A percentile compares a stretch with the other conserved stretches of the same genome.
These are phyloP conservation scores for Astrephomene gubernaculifera DNA, from an alignment of 139 green algal species.

Conservation along the genomic window DNA sequence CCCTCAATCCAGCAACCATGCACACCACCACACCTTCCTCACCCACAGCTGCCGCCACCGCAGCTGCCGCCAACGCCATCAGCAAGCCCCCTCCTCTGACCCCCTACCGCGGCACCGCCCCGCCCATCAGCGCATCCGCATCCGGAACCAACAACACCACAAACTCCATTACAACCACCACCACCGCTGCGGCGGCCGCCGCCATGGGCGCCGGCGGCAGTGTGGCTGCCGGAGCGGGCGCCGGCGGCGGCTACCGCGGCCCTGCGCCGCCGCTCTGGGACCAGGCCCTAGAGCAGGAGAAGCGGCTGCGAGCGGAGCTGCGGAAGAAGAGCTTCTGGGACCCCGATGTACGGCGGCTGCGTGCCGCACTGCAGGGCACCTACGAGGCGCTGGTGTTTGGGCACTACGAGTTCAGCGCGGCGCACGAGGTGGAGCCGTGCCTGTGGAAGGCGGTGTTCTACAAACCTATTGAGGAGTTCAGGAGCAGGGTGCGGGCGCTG, in stretches of 20 bases:
- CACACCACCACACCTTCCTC: too few species aligned
- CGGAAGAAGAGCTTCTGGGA: conserved; percentile 71
- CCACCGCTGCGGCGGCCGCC: background rate
- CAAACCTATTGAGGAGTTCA: conserved; percentile 83
- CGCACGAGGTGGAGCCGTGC: conserved; percentile 62
- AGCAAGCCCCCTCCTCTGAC: conserved; percentile 18
- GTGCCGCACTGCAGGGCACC: conserved; percentile 56
- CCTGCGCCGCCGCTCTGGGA: conserved; percentile 47
- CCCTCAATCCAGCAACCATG: too few species aligned
- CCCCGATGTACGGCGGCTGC: conserved; percentile 59
- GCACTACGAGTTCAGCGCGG: conserved; percentile 60
- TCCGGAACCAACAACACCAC: background rate
- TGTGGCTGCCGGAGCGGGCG: background rate
- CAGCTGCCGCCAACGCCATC: background rate
- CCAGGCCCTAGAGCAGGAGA: conserved; percentile 58
- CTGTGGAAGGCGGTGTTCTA: conserved; percentile 84
- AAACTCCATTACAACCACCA: background rate
- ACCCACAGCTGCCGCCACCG: background rate
- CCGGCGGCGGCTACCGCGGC: background rate
- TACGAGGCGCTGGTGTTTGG: conserved; percentile 73
- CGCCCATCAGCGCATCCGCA: background rate
- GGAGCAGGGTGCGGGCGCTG: conserved; percentile 50
- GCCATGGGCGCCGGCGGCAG: background rate
- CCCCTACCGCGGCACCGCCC: conserved; percentile 9
- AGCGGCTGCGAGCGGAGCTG: conserved; percentile 55